Evolutionary conservation across 2,329 filamentous ascomycete species (phyloP).

Genomic region (Sphaerulina populicola): DNA sequence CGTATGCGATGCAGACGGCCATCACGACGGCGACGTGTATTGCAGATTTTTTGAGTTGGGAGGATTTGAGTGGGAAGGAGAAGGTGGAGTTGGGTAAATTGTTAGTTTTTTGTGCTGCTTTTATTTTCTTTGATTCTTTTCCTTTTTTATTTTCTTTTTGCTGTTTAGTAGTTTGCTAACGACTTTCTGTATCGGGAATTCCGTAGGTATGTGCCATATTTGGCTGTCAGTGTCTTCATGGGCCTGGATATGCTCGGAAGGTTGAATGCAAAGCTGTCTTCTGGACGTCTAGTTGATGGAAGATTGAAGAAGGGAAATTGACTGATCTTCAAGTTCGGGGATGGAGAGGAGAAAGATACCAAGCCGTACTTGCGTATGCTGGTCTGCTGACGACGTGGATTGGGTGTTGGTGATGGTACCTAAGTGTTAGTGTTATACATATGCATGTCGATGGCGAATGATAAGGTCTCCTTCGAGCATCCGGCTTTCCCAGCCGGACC

Average conservation of each 20-base stretch:
- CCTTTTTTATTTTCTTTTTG: too few relatives aligned
- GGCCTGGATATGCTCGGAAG: constrained; percentile 35
- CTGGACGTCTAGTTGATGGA: constrained; percentile 6
- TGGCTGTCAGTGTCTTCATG: constrained; percentile 47
- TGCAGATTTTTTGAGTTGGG: constrained; percentile 53
- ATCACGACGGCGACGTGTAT: constrained; percentile 57
- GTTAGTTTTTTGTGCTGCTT: neutral
- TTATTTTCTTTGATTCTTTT: neutral
- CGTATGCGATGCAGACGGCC: constrained; percentile 52
- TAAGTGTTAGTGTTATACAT: too few relatives aligned
- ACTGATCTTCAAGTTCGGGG: neutral
- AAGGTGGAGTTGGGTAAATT: constrained; percentile 46
- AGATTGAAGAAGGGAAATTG: constrained; percentile 11
- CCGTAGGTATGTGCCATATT: constrained; percentile 47
- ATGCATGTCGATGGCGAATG: too few relatives aligned
- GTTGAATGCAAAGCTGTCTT: constrained; percentile 3
- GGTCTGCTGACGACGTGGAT: too few relatives aligned
- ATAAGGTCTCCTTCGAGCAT: too few relatives aligned
- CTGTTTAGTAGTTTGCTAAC: too few relatives aligned
- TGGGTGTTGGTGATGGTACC: too few relatives aligned
- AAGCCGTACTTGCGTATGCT: too few relatives aligned
- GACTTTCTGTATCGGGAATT: too few relatives aligned
- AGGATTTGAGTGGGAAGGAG: constrained; percentile 37
- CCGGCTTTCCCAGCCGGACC: too few relatives aligned
- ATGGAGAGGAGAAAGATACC: neutral